Evolutionary conservation across 1,284 basidiomycete genomes (phyloP).

Genomic region (Leccinum subrobustum): DNA sequence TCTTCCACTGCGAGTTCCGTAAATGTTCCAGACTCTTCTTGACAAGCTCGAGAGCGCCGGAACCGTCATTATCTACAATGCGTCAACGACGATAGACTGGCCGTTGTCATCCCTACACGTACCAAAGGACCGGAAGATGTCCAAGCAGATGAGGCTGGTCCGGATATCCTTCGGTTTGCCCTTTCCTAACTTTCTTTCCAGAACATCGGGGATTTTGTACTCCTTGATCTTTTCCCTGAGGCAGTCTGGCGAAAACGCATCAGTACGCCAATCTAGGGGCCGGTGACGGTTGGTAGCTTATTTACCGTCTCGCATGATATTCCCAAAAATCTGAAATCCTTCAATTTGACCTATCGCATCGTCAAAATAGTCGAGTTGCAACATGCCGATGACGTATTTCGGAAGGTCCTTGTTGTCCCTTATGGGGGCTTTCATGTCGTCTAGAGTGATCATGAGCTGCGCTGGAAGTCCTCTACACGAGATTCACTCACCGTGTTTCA

Average conservation of each 20-base stretch:
- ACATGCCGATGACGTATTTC: constrained; percentile 15
- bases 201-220: constrained; percentile 4
- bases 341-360: constrained; percentile 13
- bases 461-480: background rate
- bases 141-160: constrained; percentile 12
- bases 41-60: constrained; percentile 16
- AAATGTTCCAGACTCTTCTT: constrained; percentile 12
- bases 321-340: constrained; percentile 14
- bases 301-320: constrained; percentile 16
- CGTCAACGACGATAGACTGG: background rate
- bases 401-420: background rate
- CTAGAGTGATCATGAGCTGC: background rate
- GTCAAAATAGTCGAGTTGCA: constrained; percentile 14
- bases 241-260: background rate
- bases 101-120: background rate
- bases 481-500: constrained; percentile 5
- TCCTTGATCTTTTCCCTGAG: constrained; percentile 4
- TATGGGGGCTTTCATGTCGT: background rate
- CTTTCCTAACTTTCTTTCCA: constrained; percentile 3
- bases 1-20: background rate
- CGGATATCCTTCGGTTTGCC: constrained; percentile 7
- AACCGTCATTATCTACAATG: constrained; percentile 7
- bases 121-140: constrained; percentile 10
- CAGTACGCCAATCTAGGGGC: background rate
- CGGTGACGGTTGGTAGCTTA: no score